Evolutionary conservation across 2,329 filamentous ascomycete species (phyloP), one percentile per base, ranked within the genome.

Genomic region (Clonostachys byssicola): DNA sequence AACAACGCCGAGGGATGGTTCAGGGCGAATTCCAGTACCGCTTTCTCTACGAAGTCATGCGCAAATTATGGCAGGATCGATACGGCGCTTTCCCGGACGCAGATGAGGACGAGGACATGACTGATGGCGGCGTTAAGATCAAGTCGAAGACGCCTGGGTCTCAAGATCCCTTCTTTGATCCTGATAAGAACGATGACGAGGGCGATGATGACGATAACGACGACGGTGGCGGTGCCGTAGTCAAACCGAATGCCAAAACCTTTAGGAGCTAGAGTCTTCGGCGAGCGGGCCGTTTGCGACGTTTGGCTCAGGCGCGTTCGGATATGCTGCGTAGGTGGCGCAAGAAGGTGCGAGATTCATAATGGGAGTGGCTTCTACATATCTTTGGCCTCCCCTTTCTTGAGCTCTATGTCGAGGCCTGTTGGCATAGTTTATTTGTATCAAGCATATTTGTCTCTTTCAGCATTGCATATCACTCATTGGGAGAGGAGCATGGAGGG

Each of bases 1-100:
- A 92, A 64, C 94, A 99, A 72, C 81, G 94, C 16, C 88, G 89
- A 72, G 89, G 86, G 68, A 99, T 99, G 94, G 94, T 99, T 6
- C 94, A 97, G 68, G 86, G 88, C 42, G 88, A 92, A 56, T 64
- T 78, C 43, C 94, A 99, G 64, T 94, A 88, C 58, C 68, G 81
- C 36, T 96, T 97, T 63, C 80, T 99, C 48, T 97, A 99, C 68
- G 83, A 91, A 59, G 89, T 95, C 2, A 66, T 96, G 58, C 80
- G 83, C 45, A 86, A 90, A 62, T 72, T 83, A 46, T 92, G 88
- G 84, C 70, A 82, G 51, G 83, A 88, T 34, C 83, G 77, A 58
- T 83, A 87, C 58, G 72, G 17, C 42, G 23, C 38, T 39, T 43
- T 45, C 46, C 53, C 51, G 34, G 44, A 40, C 36, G 39, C 41